Evolutionary conservation across 1,284 basidiomycete species (phyloP), one percentile per base, ranked within the genome.

Genomic region (Fomitiporia mediterranea): DNA sequence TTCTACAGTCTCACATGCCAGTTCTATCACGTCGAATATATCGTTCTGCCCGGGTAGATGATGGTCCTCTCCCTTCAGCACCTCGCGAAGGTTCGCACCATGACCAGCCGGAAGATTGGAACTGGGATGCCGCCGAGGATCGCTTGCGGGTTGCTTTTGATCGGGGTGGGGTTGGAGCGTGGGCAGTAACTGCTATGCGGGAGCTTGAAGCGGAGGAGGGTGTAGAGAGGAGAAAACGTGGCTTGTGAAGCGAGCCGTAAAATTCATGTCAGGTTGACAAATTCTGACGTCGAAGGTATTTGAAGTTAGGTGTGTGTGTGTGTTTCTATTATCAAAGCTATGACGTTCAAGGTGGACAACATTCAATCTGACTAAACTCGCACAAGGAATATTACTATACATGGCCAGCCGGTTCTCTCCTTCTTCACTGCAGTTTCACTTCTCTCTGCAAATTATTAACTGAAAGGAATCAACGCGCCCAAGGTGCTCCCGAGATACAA

Each of bases 121-220:
- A 34, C 11, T 55, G 46, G 43, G 40, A 55, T 13, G 56, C 38
- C 9, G 53, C 53, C 28, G 53, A 57, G 55, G 47, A 54, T 4
- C 48, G 56, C 3, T 34, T 58, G 39, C 34, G 56, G 34, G 39
- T 8, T 5, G 55, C 59, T 4, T 60, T 51, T 35, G 56, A 55
- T 5, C 46, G 48, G 6, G 59, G 59, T 17, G 56, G 59, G 7
- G 39, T 58, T 11, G 25, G 32, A 13, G 46, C 44, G 13, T 57
- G 56, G 56, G 56, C 52, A 9, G 59, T 52, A 37, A 35, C 34
- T 21, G 53, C 48, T 27, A 5, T 55, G 28, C 44, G 40, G 23
- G 56, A 58, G 39, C 11, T 58, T 25, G 59, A 58, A 37, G 59
- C 44, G 25, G 56, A 57, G 32, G 39, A 30, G 13, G 44, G 39